Conservation (phyloP, 345 rosid species). For the Lepidium aucheri region DNA sequence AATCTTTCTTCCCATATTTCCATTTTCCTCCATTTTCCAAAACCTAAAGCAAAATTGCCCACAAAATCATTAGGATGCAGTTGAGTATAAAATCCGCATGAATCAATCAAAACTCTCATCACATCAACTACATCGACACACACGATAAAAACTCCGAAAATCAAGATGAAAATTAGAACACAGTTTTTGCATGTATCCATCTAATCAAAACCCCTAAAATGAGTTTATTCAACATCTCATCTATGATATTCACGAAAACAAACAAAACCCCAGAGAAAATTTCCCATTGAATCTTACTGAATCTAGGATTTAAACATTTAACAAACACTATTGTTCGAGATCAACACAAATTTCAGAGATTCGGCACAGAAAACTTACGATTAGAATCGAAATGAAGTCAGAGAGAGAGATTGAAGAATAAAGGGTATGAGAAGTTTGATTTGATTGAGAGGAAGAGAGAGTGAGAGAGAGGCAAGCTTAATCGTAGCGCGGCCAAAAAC, state of each 20-base stretch:
- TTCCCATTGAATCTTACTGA: not conserved
- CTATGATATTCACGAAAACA: not conserved
- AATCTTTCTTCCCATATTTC: not conserved
- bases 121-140: too few relatives aligned
- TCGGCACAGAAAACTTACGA: not conserved
- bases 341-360: not conserved
- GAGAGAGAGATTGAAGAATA: not conserved
- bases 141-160: too few relatives aligned
- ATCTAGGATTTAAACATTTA: not conserved
- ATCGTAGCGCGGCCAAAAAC: conserved; percentile 6
- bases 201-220: not conserved
- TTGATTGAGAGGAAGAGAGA: too few relatives aligned
- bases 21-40: conserved; percentile 7
- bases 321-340: not conserved
- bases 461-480: not conserved
- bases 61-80: not conserved
- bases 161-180: too few relatives aligned
- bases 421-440: not conserved
- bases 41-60: not conserved
- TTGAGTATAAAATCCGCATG: not conserved
- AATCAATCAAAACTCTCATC: not conserved
- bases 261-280: not conserved
- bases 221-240: not conserved
- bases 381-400: not conserved
- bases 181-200: not conserved